These are phyloP conservation scores for Marchantia polymorpha DNA, from an alignment of 225 moss, liverwort and hornwort species.

Conservation along the genomic window DNA sequence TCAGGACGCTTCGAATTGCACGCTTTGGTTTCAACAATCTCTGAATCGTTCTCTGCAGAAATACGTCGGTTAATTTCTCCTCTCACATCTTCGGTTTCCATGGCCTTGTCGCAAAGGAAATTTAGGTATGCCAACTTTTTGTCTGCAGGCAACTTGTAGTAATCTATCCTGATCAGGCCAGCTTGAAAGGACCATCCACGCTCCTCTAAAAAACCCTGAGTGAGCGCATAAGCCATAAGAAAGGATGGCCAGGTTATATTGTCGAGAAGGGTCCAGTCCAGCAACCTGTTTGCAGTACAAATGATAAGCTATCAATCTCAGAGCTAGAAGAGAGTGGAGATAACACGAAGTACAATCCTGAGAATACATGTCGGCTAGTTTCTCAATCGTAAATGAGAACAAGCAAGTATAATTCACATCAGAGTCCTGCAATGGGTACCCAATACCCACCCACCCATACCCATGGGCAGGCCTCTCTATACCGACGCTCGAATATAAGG, in stretches of 20 bases:
- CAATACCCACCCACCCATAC: no score
- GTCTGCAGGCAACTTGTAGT: constrained; percentile 58
- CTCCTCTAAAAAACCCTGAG: constrained; percentile 64
- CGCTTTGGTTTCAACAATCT: constrained; percentile 26
- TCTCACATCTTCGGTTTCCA: constrained; percentile 81
- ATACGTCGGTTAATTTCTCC: constrained; percentile 73
- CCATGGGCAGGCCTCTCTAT: no score
- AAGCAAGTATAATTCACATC: no score
- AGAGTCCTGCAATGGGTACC: no score
- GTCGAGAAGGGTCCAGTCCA: constrained; percentile 85
- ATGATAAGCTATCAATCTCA: not conserved
- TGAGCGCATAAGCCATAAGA: constrained; percentile 65
- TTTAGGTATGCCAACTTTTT: constrained; percentile 77
- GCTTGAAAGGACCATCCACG: constrained; percentile 47
- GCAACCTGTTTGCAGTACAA: constrained; percentile 51
- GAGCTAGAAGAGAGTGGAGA: not conserved
- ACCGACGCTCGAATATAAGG: no score
- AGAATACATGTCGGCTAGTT: no score
- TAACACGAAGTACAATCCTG: no score
- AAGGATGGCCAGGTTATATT: constrained; percentile 85
- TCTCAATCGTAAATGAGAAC: no score
- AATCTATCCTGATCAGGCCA: constrained; percentile 57
- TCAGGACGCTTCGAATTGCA: constrained; percentile 53
- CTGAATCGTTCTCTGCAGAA: constrained; percentile 54
- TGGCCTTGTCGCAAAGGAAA: constrained; percentile 82